These are phyloP conservation scores for Coemansia sp. DNA, from an alignment of 371 early-diverging fungal species.

Conservation along the genomic window DNA sequence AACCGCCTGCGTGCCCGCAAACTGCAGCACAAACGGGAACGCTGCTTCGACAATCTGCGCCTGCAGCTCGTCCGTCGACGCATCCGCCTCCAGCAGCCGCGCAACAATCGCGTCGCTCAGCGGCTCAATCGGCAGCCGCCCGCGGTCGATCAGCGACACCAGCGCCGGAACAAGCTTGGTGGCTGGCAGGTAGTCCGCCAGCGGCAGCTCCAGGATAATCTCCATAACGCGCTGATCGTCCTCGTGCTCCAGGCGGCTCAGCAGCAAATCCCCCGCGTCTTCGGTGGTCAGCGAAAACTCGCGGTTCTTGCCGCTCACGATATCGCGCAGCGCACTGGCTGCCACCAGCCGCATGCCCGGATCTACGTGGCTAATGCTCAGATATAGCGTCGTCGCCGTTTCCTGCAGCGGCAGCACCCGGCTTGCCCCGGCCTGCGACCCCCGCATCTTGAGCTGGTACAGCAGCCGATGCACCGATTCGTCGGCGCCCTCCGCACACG, in stretches of 20 bases:
- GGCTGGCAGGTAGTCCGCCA: conserved; percentile 14
- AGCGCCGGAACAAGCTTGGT: conserved; percentile 21
- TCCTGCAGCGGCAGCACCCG: conserved; percentile 27
- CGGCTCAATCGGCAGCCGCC: conserved; percentile 17
- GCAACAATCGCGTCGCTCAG: conserved; percentile 15
- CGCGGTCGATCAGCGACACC: conserved; percentile 13
- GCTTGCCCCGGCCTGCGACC: conserved; percentile 14
- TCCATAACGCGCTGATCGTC: conserved; percentile 29
- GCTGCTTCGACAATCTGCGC: conserved; percentile 36
- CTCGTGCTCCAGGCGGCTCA: conserved; percentile 33
- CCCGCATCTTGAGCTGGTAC: conserved; percentile 34
- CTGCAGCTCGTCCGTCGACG: conserved; percentile 34
- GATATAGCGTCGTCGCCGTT: conserved; percentile 44
- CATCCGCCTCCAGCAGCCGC: conserved; percentile 47
- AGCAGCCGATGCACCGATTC: conserved; percentile 26
- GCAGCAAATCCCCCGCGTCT: conserved; percentile 15
- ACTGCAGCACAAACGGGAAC: conserved; percentile 37
- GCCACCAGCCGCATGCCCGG: conserved; percentile 45
- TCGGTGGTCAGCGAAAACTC: conserved; percentile 18
- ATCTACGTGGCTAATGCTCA: conserved; percentile 47
- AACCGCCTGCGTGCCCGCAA: conserved; percentile 34
- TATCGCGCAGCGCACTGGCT: conserved; percentile 39
- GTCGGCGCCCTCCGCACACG: conserved; percentile 13
- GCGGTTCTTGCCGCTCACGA: conserved; percentile 13
- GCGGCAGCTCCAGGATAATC: conserved; percentile 20